Base-by-base conservation (phyloP, 2,329 filamentous ascomycete genomes). In the Fonsecaea multimorphosa region DNA sequence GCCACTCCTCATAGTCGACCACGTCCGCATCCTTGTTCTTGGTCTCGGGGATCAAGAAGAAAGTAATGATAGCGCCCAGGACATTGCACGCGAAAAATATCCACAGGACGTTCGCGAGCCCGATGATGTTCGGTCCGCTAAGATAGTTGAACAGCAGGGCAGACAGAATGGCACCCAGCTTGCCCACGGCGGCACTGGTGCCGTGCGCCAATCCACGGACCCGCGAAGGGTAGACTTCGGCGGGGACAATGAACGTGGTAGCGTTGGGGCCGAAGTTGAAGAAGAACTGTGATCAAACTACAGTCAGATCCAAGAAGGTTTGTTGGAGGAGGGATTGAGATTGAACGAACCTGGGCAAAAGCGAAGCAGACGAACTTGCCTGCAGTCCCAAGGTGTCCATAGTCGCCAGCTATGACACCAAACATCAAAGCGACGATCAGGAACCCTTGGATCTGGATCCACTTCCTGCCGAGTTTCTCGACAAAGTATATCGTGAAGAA, bases 251-350 rank as follows among this genome's bases (percentile, higher is more conserved):
- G 70, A 86, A 86, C 16, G 84, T 86, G 12, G 84, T 86, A 59
- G 81, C 80, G 77, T 86, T 86, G 73, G 84, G 84, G 2, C 84
- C 84, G 68, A 85, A 85, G 78, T 86, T 86, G 77, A 86, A 85
- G 77, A 86, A 86, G 78, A 85, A 85, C 29, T 55, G 34, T 12
- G 14, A 38, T n/a, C 14, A 11, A 8, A 38, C 4, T 38, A 38
- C 34, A 14, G 34, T 38, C 14, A 38, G 14, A 38, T 12, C 14
- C 34, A 38, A 4, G 9, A 1, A 3, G 34, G 14, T 14, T 1
- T 12, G 14, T 4, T 38, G 34, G 34, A 38, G 11, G 14, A 11
- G 9, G 34, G 9, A 4, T 38, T 38, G 34, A 14, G 3, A 12
- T 14, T 3, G 14, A 3, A 38, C 34, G 34, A 12, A 38, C 34